Evolutionary conservation across 2,329 filamentous ascomycete species (phyloP), one percentile per base, ranked within the genome.

Genomic region (Talaromyces atroroseus): DNA sequence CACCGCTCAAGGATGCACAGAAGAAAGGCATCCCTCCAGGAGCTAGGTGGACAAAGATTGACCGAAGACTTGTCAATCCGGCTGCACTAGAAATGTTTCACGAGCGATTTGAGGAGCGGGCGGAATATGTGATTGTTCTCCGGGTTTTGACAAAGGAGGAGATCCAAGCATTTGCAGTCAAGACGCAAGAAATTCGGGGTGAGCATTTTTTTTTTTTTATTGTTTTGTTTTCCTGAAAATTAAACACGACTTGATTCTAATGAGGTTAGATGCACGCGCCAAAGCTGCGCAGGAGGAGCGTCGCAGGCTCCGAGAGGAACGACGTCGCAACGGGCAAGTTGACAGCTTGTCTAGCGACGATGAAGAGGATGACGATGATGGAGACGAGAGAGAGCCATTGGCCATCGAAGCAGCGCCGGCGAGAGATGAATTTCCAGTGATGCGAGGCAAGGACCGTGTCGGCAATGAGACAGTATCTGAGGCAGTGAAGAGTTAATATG

Each of bases 11-110:
- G 74, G 90, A 95, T 68, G 86, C 89, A 49, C 85, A 87, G 71
- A 74, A 71, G 55, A 84, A 86, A 60, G 87, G 89, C 40, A 89
- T 90, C 32, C 88, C 88, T 0, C 74, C 85, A 0, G 89, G 88
- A 57, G 92, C 92, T 34, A 83, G 90, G 54, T 96, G 92, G 92
- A 96, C 92, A 48, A 95, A 94, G 76, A 92, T 97, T 67, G 89
- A 88, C 68, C 85, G 92, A 56, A 85, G 87, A 62, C 81, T 95
- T 55, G 92, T 97, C 65, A 96, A 95, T 64, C 91, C 92, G 0
- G 88, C 92, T 63, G 91, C 92, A 0, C 76, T 97, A 48, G 88
- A 89, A 57, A 82, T 89, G 59, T 88, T 89, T n/a, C 89, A 94
- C 65, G 92, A 96, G 75, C 82, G 92, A 29, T 97, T 88, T 63